Evolutionary conservation across 306 rosid genomes (phyloP).

Genomic region (Vigna nakashimae): DNA sequence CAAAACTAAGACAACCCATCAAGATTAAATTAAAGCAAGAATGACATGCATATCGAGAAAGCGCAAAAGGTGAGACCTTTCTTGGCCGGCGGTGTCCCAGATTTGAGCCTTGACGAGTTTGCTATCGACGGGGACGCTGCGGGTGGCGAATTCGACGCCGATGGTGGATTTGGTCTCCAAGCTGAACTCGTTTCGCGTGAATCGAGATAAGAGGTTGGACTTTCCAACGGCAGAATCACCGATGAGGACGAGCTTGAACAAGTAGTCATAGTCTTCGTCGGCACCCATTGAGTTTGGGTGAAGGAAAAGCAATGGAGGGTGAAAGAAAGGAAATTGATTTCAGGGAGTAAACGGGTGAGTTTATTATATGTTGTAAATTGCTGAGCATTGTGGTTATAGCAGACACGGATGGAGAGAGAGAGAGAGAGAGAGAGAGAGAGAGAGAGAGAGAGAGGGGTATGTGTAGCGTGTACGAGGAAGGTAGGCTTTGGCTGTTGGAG

Average conservation of each 20-base stretch:
- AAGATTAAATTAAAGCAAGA: background rate
- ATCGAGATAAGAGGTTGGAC: constrained; percentile 78
- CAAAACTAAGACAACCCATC: constrained; percentile 31
- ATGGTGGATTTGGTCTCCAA: constrained; percentile 79
- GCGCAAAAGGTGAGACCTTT: constrained; percentile 53
- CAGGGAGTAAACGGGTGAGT: background rate
- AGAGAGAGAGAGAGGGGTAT: constrained; percentile 24
- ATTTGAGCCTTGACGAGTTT: constrained; percentile 84
- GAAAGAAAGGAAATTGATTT: background rate
- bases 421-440: constrained; percentile 11
- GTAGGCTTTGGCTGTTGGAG: constrained; percentile 39
- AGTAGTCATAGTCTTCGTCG: constrained; percentile 79
- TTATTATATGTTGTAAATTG: constrained; percentile 24
- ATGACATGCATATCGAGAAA: background rate
- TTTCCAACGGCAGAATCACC: constrained; percentile 91
- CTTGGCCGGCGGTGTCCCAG: constrained; percentile 95
- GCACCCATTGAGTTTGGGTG: constrained; percentile 55
- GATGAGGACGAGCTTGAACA: constrained; percentile 79
- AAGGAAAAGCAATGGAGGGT: background rate
- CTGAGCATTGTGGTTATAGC: background rate
- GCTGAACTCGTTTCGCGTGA: constrained; percentile 75
- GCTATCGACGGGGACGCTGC: constrained; percentile 67
- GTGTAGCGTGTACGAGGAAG: constrained; percentile 31
- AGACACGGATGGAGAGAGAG: background rate
- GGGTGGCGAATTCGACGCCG: constrained; percentile 86